Conservation (phyloP, 768 basidiomycete species). For the Suillus clintonianus region DNA sequence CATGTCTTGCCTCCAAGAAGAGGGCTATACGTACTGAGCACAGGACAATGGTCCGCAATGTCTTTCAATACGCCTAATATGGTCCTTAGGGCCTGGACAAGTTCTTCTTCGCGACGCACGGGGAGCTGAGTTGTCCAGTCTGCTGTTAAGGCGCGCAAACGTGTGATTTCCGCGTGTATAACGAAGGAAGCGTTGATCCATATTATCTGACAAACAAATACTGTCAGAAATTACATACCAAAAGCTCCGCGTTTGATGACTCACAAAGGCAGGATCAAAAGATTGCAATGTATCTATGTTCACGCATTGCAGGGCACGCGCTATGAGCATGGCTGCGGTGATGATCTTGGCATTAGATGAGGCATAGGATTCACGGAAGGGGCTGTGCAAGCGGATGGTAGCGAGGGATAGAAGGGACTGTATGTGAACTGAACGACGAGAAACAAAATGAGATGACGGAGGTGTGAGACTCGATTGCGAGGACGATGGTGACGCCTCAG, state of each 20-base stretch:
- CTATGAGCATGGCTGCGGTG: conserved; percentile 15
- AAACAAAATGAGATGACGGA: not conserved
- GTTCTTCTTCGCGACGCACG: conserved; percentile 6
- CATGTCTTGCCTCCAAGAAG: not conserved
- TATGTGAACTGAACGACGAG: not conserved
- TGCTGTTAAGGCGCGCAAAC: conserved; percentile 12
- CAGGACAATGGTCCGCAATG: conserved; percentile 18
- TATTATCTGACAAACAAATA: conserved; percentile 14
- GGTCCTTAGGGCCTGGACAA: conserved; percentile 14
- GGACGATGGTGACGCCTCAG: too few relatives aligned
- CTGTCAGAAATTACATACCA: not conserved
- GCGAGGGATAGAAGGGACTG: conserved; percentile 20
- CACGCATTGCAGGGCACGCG: conserved; percentile 16
- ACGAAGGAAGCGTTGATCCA: conserved; percentile 24
- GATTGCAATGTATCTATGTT: not conserved
- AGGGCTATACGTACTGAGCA: conserved; percentile 18
- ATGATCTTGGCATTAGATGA: conserved; percentile 17
- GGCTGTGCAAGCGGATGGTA: conserved; percentile 21
- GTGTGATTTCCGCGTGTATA: conserved; percentile 21
- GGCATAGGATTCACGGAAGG: conserved; percentile 15
- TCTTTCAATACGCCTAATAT: conserved; percentile 17
- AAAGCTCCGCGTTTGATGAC: conserved; percentile 13
- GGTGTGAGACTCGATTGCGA: not conserved
- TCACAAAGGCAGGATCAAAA: conserved; percentile 8
- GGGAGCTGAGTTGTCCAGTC: not conserved